Evolutionary conservation across 306 rosid species (phyloP), one percentile per base, ranked within the genome.

Genomic region (Vigna reflexopilosa): DNA sequence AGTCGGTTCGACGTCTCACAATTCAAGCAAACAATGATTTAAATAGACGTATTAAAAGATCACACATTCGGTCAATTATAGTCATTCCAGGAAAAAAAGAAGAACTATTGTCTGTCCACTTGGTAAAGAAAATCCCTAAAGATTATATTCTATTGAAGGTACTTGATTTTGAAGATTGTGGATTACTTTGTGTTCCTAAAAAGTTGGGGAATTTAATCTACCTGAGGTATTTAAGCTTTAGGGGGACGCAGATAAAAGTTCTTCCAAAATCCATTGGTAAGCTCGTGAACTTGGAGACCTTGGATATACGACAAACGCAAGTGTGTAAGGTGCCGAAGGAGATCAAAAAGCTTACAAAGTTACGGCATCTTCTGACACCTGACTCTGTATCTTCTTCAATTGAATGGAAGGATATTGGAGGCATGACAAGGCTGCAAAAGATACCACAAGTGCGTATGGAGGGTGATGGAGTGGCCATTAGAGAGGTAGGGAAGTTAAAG

Each of bases 141-240:
- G 9, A 24, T 2, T 55, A 4, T 24, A 67, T 0, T 68, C 1
- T 0, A 14, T 67, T 77, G 68, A 67, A 30, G 59, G 34, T 75
- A 1, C 79, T 75, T 45, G 74, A 67, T n/a, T 68, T 67, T 56
- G 58, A 44, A 44, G 12, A 42, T 52, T n/a, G 6, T 50, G 4
- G 15, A 10, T 20, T 38, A 16, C 1, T 4, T 54, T 0, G 14
- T 28, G 32, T 65, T 80, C 70, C 70, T 15, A 0, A 55, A 14
- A 9, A 65, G 9, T 73, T 55, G 24, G 62, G 70, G 30, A 8
- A 20, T 30, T 65, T 73, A 3, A 9, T 64, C 38, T 75, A 42
- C 19, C 55, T 80, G 69, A 72, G 34, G 67, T 65, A 73, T 54
- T 32, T 73, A 55, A 72, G 52, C 79, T 73, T 72, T 3, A 44